These are phyloP conservation scores for Entamoeba histolytica DNA, from an alignment of 208 protist genomes.

Conservation along the genomic window DNA sequence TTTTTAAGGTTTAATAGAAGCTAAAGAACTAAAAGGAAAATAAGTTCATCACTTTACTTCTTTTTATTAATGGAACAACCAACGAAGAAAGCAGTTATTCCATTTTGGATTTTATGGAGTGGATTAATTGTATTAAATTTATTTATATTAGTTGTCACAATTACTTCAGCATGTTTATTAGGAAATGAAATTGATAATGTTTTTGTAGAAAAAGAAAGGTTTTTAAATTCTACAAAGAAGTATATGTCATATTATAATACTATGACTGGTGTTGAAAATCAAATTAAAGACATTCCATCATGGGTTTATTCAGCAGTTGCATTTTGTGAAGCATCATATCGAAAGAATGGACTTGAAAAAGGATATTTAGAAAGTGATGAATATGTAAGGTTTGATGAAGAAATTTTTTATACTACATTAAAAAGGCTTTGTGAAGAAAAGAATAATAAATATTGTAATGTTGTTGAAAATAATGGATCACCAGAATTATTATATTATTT, in stretches of 20 bases:
- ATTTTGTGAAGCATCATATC: not conserved
- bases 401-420: not conserved
- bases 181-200: not conserved
- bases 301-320: not conserved
- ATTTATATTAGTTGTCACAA: not conserved
- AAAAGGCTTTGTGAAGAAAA: not conserved
- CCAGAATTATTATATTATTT: not conserved
- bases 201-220: not conserved
- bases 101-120: not conserved
- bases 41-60: no score
- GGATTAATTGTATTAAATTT: not conserved
- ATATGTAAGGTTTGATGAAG: not conserved
- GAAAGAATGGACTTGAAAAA: not conserved
- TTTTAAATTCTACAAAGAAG: not conserved
- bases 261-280: not conserved
- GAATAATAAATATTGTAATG: not conserved
- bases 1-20: no score
- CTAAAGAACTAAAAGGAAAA: no score
- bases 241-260: not conserved
- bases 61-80: no score
- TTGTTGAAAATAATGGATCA: not conserved
- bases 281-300: not conserved
- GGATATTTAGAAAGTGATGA: not conserved
- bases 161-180: not conserved
- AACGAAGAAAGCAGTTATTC: not conserved